Evolutionary conservation across 768 basidiomycete genomes (phyloP).

Genomic region (Cystofilobasidium macerans): DNA sequence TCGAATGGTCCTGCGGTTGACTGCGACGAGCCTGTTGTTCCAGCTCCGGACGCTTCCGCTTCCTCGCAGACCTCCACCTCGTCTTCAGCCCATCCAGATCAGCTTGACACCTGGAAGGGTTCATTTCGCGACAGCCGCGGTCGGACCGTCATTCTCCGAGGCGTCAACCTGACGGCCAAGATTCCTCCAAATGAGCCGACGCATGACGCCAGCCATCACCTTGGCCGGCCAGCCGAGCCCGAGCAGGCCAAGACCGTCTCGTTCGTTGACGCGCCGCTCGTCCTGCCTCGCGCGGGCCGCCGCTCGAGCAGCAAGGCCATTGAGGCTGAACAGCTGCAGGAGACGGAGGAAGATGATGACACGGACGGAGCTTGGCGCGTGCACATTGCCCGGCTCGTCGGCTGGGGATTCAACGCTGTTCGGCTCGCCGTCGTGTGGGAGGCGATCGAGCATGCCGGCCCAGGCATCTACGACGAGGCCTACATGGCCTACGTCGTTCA

Average conservation of each 20-base stretch:
- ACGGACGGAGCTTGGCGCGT: slow-evolving; percentile 37
- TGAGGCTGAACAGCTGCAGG: too few relatives aligned
- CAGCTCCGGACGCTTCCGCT: too few relatives aligned
- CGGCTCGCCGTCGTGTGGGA: slow-evolving; percentile 86
- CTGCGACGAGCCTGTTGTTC: too few relatives aligned
- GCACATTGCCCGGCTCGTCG: slow-evolving; percentile 68
- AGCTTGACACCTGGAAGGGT: too few relatives aligned
- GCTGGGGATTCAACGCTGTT: slow-evolving; percentile 88
- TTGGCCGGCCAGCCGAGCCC: slow-evolving; percentile 68
- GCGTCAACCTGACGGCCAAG: slow-evolving; percentile 74
- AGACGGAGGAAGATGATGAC: too few relatives aligned
- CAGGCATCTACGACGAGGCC: slow-evolving; percentile 76
- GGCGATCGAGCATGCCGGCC: slow-evolving; percentile 80
- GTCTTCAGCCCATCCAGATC: too few relatives aligned
- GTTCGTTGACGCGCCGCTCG: slow-evolving; percentile 67
- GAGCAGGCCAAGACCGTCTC: slow-evolving; percentile 52
- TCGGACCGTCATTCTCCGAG: slow-evolving; percentile 56
- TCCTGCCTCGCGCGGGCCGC: too few relatives aligned
- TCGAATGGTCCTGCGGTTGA: too few relatives aligned
- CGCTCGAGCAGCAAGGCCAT: too few relatives aligned
- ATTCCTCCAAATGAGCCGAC: slow-evolving; percentile 38
- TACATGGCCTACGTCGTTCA: slow-evolving; percentile 83
- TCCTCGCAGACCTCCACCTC: too few relatives aligned
- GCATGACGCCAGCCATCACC: slow-evolving; percentile 53
- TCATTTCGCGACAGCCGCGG: too few relatives aligned